Base-by-base conservation (phyloP, 176 grass and related monocot species). In the Carex pumila region DNA sequence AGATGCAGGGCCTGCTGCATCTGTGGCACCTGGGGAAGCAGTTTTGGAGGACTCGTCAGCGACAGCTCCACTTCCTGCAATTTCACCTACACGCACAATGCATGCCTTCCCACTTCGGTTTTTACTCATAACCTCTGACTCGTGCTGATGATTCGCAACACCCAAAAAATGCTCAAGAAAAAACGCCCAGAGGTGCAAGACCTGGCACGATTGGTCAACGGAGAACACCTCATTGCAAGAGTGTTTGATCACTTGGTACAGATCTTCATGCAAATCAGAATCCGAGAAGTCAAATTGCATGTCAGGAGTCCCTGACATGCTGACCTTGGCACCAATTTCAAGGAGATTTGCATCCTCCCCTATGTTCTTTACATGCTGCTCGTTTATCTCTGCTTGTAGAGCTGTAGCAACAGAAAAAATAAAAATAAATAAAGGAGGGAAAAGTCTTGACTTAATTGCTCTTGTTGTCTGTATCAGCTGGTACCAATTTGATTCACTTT, bases 181-280 rank as follows among this genome's bases (percentile, higher is more conserved):
- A 14, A 76, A 74, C 7, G 82, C 85, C 90, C 90, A 94, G 58
- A 91, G 73, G 62, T 65, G 84, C 92, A 94, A 89, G 21, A 87
- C 86, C 85, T 90, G 90, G 47, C 86, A 84, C 6, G 83, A 41
- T 65, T 92, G 86, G 14, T 94, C 92, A 61, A 76, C 60, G 50
- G 92, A 90, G 64, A 90, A 92, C n/a, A 94, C 84, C 88, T 94
- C 92, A 74, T 83, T 80, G 82, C 88, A 92, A 17, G 92, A 94
- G 79, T 87, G 92, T 64, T 90, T 94, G 55, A 94, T 85, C 70
- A 94, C 84, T 79, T 90, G 76, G 86, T 88, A 90, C 52, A 94
- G 49, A 83, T 92, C 93, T 87, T 92, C 90, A 63, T 92, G 88
- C 53, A 94, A 87, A 43, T 92, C 79, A 63, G 54, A 61, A 80